These are phyloP conservation scores for Didymella keratinophila DNA, from an alignment of 2,329 filamentous ascomycete genomes.

Conservation along the genomic window DNA sequence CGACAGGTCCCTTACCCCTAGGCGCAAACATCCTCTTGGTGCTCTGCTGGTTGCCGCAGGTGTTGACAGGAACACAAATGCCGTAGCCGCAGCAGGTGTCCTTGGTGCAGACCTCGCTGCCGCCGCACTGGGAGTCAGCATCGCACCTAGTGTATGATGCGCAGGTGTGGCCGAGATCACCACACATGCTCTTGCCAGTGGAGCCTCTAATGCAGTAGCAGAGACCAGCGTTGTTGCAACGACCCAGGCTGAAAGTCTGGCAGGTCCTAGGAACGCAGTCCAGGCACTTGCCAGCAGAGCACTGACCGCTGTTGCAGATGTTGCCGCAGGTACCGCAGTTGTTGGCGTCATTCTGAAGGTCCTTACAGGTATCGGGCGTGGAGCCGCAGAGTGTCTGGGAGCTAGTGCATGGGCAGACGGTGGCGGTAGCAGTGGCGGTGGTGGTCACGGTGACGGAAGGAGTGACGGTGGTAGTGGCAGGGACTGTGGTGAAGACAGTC, in stretches of 20 bases:
- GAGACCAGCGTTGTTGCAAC: background rate
- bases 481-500: constrained; percentile 11
- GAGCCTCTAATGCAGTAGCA: constrained; percentile 5
- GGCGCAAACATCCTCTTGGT: constrained; percentile 10
- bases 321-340: constrained; percentile 24
- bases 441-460: constrained; percentile 16
- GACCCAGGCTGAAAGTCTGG: background rate
- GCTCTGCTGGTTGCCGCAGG: constrained; percentile 1
- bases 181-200: background rate
- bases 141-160: background rate
- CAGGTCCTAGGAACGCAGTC: constrained; percentile 3
- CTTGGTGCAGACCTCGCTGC: constrained; percentile 6
- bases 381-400: constrained; percentile 12
- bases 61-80: constrained; percentile 12
- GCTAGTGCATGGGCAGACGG: constrained; percentile 18
- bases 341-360: constrained; percentile 16
- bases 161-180: background rate
- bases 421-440: constrained; percentile 17
- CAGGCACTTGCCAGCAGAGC: constrained; percentile 8
- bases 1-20: constrained; percentile 3
- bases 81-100: constrained; percentile 13
- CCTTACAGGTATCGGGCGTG: constrained; percentile 16
- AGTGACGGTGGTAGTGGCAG: constrained; percentile 13
- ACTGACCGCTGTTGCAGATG: constrained; percentile 9
- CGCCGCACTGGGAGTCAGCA: constrained; percentile 2